A percentile compares a stretch with the other conserved stretches of the same genome.
Evolutionary conservation across 257 asterid species (phyloP).

Genomic region (Solanum chmielewskii): DNA sequence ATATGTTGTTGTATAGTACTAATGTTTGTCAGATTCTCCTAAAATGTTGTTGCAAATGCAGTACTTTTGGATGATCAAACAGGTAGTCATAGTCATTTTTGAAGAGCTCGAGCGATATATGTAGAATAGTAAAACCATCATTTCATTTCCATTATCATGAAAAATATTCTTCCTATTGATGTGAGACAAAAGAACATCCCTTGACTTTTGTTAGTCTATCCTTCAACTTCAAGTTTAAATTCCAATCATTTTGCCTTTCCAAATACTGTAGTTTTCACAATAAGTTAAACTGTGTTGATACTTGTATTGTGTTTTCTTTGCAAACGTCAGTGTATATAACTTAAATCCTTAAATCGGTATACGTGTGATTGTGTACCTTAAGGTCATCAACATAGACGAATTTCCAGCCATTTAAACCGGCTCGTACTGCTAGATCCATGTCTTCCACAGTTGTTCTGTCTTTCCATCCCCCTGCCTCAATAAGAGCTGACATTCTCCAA

Average conservation of each 20-base stretch:
- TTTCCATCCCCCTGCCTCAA: slow-evolving; percentile 98
- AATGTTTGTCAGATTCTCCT: neutral
- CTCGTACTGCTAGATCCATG: slow-evolving; percentile 95
- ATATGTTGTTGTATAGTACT: neutral
- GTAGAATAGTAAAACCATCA: neutral
- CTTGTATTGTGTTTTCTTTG: neutral
- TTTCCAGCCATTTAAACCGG: slow-evolving; percentile 87
- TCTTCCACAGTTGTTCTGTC: slow-evolving; percentile 93
- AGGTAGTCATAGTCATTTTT: neutral
- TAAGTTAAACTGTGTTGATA: neutral
- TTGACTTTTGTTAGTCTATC: neutral
- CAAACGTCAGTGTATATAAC: neutral
- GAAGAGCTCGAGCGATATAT: neutral
- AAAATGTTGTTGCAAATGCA: neutral
- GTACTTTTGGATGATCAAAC: neutral
- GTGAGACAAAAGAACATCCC: neutral
- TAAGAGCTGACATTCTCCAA: slow-evolving; percentile 82
- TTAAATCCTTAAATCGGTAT: neutral
- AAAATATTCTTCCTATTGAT: neutral
- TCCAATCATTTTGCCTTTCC: neutral
- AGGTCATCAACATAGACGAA: slow-evolving; percentile 62
- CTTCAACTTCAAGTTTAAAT: neutral
- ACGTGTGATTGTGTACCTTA: slow-evolving; percentile 19
- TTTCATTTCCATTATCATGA: neutral
- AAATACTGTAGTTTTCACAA: neutral